phyloP scores from a whole-genome alignment of 169 alveolate genomes.

The Plasmodium gallinaceum region DNA sequence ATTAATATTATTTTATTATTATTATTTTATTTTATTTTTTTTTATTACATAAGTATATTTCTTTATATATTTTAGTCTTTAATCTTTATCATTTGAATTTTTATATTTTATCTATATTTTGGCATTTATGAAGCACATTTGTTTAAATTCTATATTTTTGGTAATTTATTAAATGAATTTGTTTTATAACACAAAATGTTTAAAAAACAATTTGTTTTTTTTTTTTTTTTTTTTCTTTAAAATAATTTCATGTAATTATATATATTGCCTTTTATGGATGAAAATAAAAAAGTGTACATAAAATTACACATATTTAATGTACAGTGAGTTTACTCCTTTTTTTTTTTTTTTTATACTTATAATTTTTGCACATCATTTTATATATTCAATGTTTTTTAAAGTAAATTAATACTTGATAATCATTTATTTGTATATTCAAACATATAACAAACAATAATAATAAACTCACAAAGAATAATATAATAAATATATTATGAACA shows the following conservation, averaged over 20 bases:
- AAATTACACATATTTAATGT: too few relatives aligned
- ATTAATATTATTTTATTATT: background rate
- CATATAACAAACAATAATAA: too few relatives aligned
- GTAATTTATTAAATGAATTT: conserved; percentile 34
- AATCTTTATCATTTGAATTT: background rate
- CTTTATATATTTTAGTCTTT: background rate
- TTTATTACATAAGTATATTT: background rate
- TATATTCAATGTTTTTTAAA: too few relatives aligned
- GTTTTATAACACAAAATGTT: conserved; percentile 11
- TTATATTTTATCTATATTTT: background rate
- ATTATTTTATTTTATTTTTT: background rate
- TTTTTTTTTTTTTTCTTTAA: background rate
- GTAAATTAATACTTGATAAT: too few relatives aligned
- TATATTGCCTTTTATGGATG: background rate
- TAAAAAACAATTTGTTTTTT: conserved; percentile 27
- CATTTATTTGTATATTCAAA: too few relatives aligned
- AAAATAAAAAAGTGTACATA: background rate
- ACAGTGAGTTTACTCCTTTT: too few relatives aligned
- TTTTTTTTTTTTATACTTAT: too few relatives aligned
- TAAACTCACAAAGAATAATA: too few relatives aligned
- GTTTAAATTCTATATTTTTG: conserved; percentile 40
- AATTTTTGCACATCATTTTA: too few relatives aligned
- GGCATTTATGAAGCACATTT: conserved; percentile 9
- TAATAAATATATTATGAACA: too few relatives aligned
- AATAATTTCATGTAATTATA: too few relatives aligned